Evolutionary conservation across 2,329 filamentous ascomycete species (phyloP).

Genomic region (Calonectria pteridis): DNA sequence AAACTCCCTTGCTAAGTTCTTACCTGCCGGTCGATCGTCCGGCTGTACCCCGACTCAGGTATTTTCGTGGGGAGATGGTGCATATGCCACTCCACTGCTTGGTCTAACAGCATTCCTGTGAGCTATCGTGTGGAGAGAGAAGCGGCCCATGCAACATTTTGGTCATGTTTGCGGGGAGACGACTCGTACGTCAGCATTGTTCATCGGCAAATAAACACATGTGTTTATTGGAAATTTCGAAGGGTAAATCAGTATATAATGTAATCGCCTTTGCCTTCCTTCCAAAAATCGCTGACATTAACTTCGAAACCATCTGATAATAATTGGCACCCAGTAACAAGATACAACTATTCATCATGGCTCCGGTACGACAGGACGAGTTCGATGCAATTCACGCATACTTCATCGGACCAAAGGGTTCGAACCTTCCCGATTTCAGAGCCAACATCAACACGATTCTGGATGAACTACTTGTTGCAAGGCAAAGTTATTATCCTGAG

Average conservation of each 20-base stretch:
- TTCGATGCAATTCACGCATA: constrained; percentile 49
- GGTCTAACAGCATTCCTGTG: neutral
- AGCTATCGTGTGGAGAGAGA: neutral
- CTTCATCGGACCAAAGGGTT: constrained; percentile 58
- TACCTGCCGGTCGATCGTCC: neutral
- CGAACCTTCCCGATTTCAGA: constrained; percentile 56
- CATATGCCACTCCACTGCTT: neutral
- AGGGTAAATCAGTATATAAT: neutral
- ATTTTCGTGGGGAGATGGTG: neutral
- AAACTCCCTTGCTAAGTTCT: neutral
- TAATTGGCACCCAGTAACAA: neutral
- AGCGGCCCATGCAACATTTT: neutral
- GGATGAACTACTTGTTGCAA: constrained; percentile 49
- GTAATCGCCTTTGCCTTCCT: too few species aligned
- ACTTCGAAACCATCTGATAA: neutral
- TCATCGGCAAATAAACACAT: neutral
- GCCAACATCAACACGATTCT: constrained; percentile 55
- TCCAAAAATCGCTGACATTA: neutral
- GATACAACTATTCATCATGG: neutral
- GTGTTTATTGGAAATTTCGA: neutral
- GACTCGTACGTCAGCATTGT: neutral
- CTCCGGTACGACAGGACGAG: constrained; percentile 26
- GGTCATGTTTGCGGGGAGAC: neutral
- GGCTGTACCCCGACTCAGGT: neutral
- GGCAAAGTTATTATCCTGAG: constrained; percentile 50